Evolutionary conservation across 768 basidiomycete genomes (phyloP).

Genomic region (Strobilomyces confusus): DNA sequence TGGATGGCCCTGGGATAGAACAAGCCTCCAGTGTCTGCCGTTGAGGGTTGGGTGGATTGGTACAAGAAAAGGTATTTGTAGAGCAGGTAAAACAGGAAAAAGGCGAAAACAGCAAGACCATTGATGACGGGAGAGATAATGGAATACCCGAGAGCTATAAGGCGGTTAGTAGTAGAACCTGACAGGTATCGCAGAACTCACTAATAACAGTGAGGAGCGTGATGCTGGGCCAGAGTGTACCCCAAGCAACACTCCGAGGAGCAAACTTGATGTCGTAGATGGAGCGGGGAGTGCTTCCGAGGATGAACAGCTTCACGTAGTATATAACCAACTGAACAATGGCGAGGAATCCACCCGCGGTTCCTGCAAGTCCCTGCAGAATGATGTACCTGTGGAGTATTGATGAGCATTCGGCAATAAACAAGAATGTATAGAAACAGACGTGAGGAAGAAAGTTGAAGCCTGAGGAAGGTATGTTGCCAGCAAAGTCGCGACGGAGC

Average conservation of each 20-base stretch:
- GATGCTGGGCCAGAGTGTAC: slow-evolving; percentile 64
- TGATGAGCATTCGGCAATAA: background rate
- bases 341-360: slow-evolving; percentile 77
- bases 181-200: slow-evolving; percentile 33
- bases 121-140: slow-evolving; percentile 93
- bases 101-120: slow-evolving; percentile 77
- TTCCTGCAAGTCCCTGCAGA: slow-evolving; percentile 75
- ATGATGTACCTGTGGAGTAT: slow-evolving; percentile 57
- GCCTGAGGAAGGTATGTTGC: slow-evolving; percentile 77
- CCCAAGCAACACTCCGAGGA: slow-evolving; percentile 66
- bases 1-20: slow-evolving; percentile 96
- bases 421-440: slow-evolving; percentile 15
- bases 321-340: slow-evolving; percentile 74
- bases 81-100: slow-evolving; percentile 77
- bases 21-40: slow-evolving; percentile 81
- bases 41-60: slow-evolving; percentile 64
- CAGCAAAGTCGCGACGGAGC: slow-evolving; percentile 62
- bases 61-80: slow-evolving; percentile 89
- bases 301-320: slow-evolving; percentile 84
- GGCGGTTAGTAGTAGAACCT: background rate
- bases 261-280: slow-evolving; percentile 82
- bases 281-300: slow-evolving; percentile 86
- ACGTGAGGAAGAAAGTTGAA: slow-evolving; percentile 90
- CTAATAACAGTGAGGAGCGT: slow-evolving; percentile 83
- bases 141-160: slow-evolving; percentile 68